These are phyloP conservation scores for Rhinocladiella similis DNA, from an alignment of 2,329 filamentous ascomycete genomes.

Conservation along the genomic window DNA sequence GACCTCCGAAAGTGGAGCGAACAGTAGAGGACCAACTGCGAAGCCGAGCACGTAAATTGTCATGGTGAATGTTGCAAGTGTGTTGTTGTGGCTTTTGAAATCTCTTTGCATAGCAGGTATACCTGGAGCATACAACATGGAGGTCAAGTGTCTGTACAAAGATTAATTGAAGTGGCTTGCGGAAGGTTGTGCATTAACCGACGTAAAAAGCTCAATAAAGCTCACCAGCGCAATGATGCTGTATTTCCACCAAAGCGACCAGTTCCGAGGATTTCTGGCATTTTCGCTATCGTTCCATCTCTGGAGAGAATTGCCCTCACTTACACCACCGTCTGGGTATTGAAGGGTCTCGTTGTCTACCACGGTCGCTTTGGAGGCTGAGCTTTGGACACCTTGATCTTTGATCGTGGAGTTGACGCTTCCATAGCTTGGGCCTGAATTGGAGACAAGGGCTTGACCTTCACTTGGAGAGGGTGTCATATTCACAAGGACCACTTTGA, in stretches of 20 bases:
- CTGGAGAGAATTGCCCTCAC: neutral
- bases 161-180: neutral
- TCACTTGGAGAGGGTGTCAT: neutral
- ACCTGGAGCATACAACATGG: slow-evolving; percentile 47
- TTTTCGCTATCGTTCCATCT: neutral
- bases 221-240: neutral
- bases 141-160: slow-evolving; percentile 20
- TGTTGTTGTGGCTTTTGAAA: slow-evolving; percentile 45
- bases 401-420: neutral
- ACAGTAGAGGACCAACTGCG: slow-evolving; percentile 56
- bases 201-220: neutral
- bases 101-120: slow-evolving; percentile 44
- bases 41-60: slow-evolving; percentile 64
- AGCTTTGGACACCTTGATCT: neutral
- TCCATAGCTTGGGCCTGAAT: neutral
- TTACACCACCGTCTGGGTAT: neutral
- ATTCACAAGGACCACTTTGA: too few species aligned
- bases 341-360: neutral
- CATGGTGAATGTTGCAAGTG: slow-evolving; percentile 52
- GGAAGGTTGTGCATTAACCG: neutral
- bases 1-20: slow-evolving; percentile 62
- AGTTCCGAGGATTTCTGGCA: neutral
- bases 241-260: neutral
- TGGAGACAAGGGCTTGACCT: neutral
- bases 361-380: neutral